phyloP scores from a whole-genome alignment of 1,139 yeast genomes.

The Diutina ranongensis region DNA sequence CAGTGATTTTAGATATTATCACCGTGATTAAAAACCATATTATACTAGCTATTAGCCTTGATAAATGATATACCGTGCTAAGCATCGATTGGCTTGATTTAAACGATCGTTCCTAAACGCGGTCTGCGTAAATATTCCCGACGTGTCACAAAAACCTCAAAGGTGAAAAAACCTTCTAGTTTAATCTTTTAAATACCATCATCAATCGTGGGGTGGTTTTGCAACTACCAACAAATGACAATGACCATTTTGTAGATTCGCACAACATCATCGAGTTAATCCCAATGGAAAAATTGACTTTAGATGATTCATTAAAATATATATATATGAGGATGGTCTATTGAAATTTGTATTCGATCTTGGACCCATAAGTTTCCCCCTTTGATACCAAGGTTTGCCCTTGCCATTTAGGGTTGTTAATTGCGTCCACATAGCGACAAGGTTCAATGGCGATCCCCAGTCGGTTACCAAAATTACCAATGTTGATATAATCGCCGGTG shows the following conservation, averaged over 20 bases:
- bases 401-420: conserved; percentile 36
- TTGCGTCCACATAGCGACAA: conserved; percentile 47
- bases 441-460: conserved; percentile 59
- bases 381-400: conserved; percentile 39
- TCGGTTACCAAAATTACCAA: conserved; percentile 28
- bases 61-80: not conserved
- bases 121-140: not conserved
- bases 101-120: too few species aligned
- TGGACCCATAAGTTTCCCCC: conserved; percentile 46
- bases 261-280: too few species aligned
- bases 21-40: not conserved
- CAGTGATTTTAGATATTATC: not conserved
- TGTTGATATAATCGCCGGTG: conserved; percentile 43
- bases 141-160: not conserved
- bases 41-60: not conserved
- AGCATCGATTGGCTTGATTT: too few species aligned
- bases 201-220: too few species aligned
- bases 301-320: too few species aligned
- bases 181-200: too few species aligned
- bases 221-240: too few species aligned
- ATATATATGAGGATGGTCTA: too few species aligned
- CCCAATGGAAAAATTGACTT: too few species aligned
- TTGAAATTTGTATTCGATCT: conserved; percentile 20
- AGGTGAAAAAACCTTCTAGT: too few species aligned
- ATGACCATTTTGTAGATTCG: too few species aligned